phyloP scores from a whole-genome alignment of 2,329 filamentous ascomycete genomes.

The Eutypa lata region DNA sequence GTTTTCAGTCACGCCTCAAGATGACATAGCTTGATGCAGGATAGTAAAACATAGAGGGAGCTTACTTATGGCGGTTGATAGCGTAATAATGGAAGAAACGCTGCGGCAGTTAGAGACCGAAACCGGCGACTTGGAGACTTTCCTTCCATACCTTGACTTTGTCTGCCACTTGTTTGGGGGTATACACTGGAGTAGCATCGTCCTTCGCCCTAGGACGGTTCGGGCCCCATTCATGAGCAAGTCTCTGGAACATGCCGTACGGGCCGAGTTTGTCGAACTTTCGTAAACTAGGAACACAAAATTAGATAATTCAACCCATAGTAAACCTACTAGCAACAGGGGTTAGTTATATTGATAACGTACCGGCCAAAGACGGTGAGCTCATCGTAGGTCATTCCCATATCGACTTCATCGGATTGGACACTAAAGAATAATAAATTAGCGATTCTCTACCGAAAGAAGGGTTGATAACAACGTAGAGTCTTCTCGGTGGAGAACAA shows the following conservation, averaged over 20 bases:
- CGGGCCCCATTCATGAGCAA: slow-evolving; percentile 43
- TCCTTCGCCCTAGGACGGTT: slow-evolving; percentile 24
- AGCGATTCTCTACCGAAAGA: neutral
- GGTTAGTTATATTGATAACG: neutral
- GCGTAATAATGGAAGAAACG: slow-evolving; percentile 53
- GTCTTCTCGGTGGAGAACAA: neutral
- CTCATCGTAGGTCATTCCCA: slow-evolving; percentile 53
- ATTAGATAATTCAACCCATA: neutral
- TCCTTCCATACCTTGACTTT: slow-evolving; percentile 33
- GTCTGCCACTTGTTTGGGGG: slow-evolving; percentile 41
- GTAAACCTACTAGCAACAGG: slow-evolving; percentile 22
- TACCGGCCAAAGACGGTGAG: slow-evolving; percentile 33
- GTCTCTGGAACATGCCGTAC: slow-evolving; percentile 43
- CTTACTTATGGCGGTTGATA: slow-evolving; percentile 60
- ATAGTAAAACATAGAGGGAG: neutral
- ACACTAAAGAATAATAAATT: slow-evolving; percentile 19
- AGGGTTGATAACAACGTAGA: too few species aligned
- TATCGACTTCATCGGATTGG: slow-evolving; percentile 46
- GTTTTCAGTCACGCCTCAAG: too few species aligned
- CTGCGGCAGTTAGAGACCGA: neutral
- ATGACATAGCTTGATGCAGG: neutral
- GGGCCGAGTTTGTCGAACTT: slow-evolving; percentile 47
- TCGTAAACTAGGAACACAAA: slow-evolving; percentile 25
- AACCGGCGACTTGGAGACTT: neutral
- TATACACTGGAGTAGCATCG: slow-evolving; percentile 28